Conservation (phyloP, 2,329 filamentous ascomycete genomes). For the Claviceps citrina region DNA sequence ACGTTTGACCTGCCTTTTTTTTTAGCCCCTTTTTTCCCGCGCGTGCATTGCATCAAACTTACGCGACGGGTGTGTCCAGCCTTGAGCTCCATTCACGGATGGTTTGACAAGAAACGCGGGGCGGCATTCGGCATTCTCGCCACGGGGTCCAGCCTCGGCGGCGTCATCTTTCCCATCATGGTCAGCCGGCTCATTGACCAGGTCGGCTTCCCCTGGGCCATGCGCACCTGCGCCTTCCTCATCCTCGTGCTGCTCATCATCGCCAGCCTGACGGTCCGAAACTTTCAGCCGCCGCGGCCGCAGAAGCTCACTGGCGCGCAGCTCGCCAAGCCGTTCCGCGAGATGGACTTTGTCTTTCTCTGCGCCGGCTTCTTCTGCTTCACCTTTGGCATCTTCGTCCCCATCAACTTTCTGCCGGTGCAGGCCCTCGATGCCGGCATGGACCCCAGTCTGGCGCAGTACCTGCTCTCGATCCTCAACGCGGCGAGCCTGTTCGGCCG, state of each 20-base stretch:
- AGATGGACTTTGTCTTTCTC: slow-evolving; percentile 15
- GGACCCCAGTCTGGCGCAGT: slow-evolving; percentile 15
- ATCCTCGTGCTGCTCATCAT: slow-evolving; percentile 16
- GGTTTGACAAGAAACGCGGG: slow-evolving; percentile 13
- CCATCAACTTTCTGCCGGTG: slow-evolving; percentile 16
- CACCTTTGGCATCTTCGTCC: slow-evolving; percentile 19
- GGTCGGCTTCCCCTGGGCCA: slow-evolving; percentile 18
- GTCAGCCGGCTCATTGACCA: slow-evolving; percentile 15
- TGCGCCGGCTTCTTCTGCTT: slow-evolving; percentile 16
- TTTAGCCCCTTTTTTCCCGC: too few species aligned
- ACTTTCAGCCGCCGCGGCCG: slow-evolving; percentile 10
- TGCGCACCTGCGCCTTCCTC: slow-evolving; percentile 15
- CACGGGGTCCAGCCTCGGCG: slow-evolving; percentile 17
- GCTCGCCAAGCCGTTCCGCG: slow-evolving; percentile 17
- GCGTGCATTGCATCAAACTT: background rate
- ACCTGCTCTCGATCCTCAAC: slow-evolving; percentile 24
- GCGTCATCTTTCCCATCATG: slow-evolving; percentile 21
- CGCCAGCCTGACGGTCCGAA: slow-evolving; percentile 14
- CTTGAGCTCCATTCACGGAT: slow-evolving; percentile 12
- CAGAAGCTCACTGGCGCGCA: slow-evolving; percentile 1
- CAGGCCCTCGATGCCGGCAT: slow-evolving; percentile 12
- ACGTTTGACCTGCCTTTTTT: background rate
- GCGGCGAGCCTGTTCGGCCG: slow-evolving; percentile 24
- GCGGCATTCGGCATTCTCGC: slow-evolving; percentile 13
- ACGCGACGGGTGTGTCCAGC: slow-evolving; percentile 1